Base-by-base conservation (phyloP, 805 yeast genomes). In the Komagataella kurtzmanii region DNA sequence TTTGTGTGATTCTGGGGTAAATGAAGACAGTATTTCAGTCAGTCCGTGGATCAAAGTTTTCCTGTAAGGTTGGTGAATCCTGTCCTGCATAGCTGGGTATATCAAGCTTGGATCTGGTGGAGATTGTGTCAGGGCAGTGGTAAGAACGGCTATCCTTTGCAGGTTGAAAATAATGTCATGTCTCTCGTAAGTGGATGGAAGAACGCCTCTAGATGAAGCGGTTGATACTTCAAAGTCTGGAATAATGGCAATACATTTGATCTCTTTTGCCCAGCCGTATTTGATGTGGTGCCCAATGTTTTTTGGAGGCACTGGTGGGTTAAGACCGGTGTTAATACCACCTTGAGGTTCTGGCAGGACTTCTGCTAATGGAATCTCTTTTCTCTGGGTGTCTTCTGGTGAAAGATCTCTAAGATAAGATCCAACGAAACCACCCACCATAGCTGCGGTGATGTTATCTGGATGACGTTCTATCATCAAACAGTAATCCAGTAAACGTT, bases 371-470 rank as follows among this genome's bases (percentile, higher is more conserved):
- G 97, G 97, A 52, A 88, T 85, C 64, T 84, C 89, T 56, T 86
- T 85, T 51, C 86, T 77, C 54, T 75, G 81, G 57, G 76, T 74
- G 57, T 90, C 97, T 45, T 79, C 76, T 3, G 82, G 80, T 40
- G 81, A 72, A 54, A 93, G 70, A 55, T 87, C 95, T 60, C 95
- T 79, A 62, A 93, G 75, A 67, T 85, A 93, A 3, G 97, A 88
- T 47, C 99, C 99, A 46, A 90, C 96, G 66, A 93, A 93, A 1
- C 99, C 97, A 54, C 99, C 99, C 83, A 90, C 85, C 96, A 93
- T 88, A 44, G 99, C 96, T 36, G 99, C 99, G 10, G 97, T 88
- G 61, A 93, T 90, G 67, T 93, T 93, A 69, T 93, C 99, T 43
- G 99, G 99, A 62, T 93, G 99, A 65, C 98, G 82, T 72, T 93